Conservation (phyloP, 2,329 filamentous ascomycete species). For the Ophiosphaerella herpotricha region DNA sequence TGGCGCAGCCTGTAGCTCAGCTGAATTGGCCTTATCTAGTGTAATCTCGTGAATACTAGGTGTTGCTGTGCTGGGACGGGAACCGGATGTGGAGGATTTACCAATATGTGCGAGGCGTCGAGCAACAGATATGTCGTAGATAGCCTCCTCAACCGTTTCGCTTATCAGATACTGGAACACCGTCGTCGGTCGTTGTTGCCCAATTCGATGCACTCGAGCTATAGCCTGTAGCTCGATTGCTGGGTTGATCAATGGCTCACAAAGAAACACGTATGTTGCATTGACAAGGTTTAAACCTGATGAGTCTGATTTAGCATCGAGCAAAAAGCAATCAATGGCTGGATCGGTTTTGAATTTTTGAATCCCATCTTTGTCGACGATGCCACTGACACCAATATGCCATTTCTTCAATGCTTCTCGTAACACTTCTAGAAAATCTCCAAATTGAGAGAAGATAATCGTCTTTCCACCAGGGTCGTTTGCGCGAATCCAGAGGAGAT, state of each 20-base stretch:
- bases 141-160: slow-evolving; percentile 88
- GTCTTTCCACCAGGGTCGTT: slow-evolving; percentile 87
- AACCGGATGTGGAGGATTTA: slow-evolving; percentile 1
- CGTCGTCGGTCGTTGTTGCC: slow-evolving; percentile 83
- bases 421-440: slow-evolving; percentile 77
- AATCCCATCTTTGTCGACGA: slow-evolving; percentile 72
- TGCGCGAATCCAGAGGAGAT: slow-evolving; percentile 82
- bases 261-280: slow-evolving; percentile 91
- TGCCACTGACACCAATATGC: slow-evolving; percentile 73
- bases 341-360: slow-evolving; percentile 77
- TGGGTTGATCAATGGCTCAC: slow-evolving; percentile 91
- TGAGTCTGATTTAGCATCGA: slow-evolving; percentile 86
- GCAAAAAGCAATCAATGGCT: slow-evolving; percentile 76
- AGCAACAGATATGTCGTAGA: slow-evolving; percentile 83
- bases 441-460: slow-evolving; percentile 92
- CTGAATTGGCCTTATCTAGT: slow-evolving; percentile 81
- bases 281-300: slow-evolving; percentile 91
- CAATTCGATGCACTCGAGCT: slow-evolving; percentile 91
- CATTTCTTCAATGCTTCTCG: slow-evolving; percentile 70
- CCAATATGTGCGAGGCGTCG: slow-evolving; percentile 78
- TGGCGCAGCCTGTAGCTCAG: slow-evolving; percentile 76
- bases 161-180: slow-evolving; percentile 96
- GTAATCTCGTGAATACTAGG: slow-evolving; percentile 59
- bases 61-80: slow-evolving; percentile 29
- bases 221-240: slow-evolving; percentile 94